These are phyloP conservation scores for Aspergillus incahuasiensis DNA, from an alignment of 495 filamentous ascomycete species.

Conservation along the genomic window DNA sequence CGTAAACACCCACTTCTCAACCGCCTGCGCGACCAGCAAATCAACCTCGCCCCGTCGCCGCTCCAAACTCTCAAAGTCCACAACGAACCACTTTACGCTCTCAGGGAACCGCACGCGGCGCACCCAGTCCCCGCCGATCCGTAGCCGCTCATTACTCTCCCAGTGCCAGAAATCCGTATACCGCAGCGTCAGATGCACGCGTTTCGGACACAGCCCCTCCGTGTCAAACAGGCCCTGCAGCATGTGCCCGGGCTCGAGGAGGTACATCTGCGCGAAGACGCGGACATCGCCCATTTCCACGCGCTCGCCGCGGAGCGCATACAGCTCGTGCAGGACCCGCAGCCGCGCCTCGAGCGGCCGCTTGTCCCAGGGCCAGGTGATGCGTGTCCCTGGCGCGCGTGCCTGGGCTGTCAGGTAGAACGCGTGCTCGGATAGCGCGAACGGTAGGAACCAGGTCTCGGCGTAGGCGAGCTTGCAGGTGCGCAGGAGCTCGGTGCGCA, in stretches of 20 bases:
- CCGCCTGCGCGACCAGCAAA: slow-evolving; percentile 16
- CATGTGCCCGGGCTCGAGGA: slow-evolving; percentile 13
- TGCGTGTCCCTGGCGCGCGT: slow-evolving; percentile 11
- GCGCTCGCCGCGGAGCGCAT: slow-evolving; percentile 1
- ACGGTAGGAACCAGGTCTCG: slow-evolving; percentile 30
- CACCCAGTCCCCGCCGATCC: slow-evolving; percentile 22
- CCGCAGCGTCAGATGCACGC: slow-evolving; percentile 25
- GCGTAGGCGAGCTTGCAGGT: slow-evolving; percentile 21
- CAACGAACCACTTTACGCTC: slow-evolving; percentile 18
- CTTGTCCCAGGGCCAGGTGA: background rate
- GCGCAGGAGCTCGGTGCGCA: slow-evolving; percentile 19
- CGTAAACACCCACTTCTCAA: slow-evolving; percentile 24
- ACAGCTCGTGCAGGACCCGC: slow-evolving; percentile 6
- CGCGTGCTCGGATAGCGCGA: slow-evolving; percentile 22
- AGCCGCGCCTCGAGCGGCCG: slow-evolving; percentile 11
- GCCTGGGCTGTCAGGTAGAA: slow-evolving; percentile 17
- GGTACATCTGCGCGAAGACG: slow-evolving; percentile 24
- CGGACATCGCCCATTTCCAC: slow-evolving; percentile 10
- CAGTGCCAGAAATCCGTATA: slow-evolving; percentile 31
- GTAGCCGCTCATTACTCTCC: slow-evolving; percentile 19
- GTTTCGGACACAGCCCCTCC: slow-evolving; percentile 17
- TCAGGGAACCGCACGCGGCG: slow-evolving; percentile 18
- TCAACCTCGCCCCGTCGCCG: slow-evolving; percentile 25
- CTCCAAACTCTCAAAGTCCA: slow-evolving; percentile 29
- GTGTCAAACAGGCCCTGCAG: slow-evolving; percentile 17